Base-by-base conservation (phyloP, 2,329 filamentous ascomycete genomes). In the Diplodia seriata region DNA sequence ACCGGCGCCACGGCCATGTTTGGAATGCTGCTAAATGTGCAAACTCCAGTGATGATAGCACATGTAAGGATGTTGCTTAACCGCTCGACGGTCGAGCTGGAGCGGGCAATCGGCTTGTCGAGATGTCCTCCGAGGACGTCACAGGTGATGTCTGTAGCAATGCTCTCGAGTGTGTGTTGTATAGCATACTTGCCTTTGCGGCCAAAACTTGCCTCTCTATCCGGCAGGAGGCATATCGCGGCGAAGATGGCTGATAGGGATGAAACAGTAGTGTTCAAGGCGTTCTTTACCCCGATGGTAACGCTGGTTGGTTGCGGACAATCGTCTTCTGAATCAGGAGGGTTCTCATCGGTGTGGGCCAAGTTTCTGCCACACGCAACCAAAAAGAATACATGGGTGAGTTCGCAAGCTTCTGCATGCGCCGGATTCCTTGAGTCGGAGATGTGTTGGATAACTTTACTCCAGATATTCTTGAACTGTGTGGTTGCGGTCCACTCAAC, bases 401-500 rank as follows among this genome's bases (percentile, higher is more conserved):
- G 75, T 12, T 69, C 72, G 26, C 72, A 70, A n/a, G 75, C 74
- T 38, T 73, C 73, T 31, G 67, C 69, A 29, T 74, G 66, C 2
- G 73, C 74, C 15, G 73, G 73, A 49, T 69, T 62, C 31, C 78
- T 71, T 3, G 72, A 70, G n/a, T 76, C 72, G 1, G 75, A 74
- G n/a, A 79, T 68, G 7, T 73, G 72, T 47, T 74, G 74, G 12
- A 80, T 73, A 3, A 79, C 64, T 47, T 73, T 73, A 38, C 74
- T 76, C 76, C 76, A 80, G 4, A 79, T 53, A 4, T 73, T 72
- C 15, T 73, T 76, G 75, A 80, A 77, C 18, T 69, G 71, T 40
- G 73, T 71, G 2, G 78, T 79, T 2, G 78, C 78, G 18, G 80
- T 69, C 79, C 79, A 80, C 64, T 79, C 78, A 11, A 80, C 62